Conservation (phyloP, 768 basidiomycete genomes). For the Pleurotus cornucopiae region DNA sequence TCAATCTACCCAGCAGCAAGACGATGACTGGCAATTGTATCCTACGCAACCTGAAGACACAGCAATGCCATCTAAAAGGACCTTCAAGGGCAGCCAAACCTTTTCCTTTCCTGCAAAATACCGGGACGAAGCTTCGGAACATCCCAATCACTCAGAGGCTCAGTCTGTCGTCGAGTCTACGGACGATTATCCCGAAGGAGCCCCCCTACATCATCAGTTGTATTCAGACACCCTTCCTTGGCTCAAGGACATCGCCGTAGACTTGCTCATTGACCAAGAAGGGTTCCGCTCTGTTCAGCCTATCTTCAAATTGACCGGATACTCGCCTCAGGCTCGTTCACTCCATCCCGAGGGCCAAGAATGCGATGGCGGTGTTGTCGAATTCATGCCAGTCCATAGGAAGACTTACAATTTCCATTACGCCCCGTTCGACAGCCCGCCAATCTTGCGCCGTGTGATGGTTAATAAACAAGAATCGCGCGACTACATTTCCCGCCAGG, state of each 20-base stretch:
- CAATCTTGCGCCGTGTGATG: conserved; percentile 67
- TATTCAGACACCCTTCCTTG: conserved; percentile 40
- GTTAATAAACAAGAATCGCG: conserved; percentile 61
- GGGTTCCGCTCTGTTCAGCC: conserved; percentile 66
- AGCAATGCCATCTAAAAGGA: too few relatives aligned
- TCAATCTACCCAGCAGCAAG: too few relatives aligned
- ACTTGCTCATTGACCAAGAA: conserved; percentile 81
- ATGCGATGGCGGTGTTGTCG: conserved; percentile 44
- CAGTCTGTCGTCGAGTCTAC: conserved; percentile 13
- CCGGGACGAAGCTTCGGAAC: too few relatives aligned
- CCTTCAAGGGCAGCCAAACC: too few relatives aligned
- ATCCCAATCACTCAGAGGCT: conserved; percentile 6
- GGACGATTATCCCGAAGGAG: conserved; percentile 9
- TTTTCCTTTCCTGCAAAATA: too few relatives aligned
- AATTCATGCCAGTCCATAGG: conserved; percentile 59
- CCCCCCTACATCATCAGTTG: conserved; percentile 12
- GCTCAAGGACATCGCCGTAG: conserved; percentile 50
- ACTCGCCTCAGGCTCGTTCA: conserved; percentile 28
- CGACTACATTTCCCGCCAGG: conserved; percentile 77
- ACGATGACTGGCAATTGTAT: too few relatives aligned
- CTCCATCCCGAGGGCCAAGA: conserved; percentile 23
- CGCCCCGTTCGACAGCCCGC: conserved; percentile 59
- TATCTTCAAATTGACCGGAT: conserved; percentile 54
- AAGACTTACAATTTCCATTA: conserved; percentile 70
- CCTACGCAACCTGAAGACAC: too few relatives aligned